A percentile compares a stretch with the other conserved stretches of the same genome.
phyloP scores from a whole-genome alignment of 1,284 basidiomycete species.

The Ganoderma leucocontextum region DNA sequence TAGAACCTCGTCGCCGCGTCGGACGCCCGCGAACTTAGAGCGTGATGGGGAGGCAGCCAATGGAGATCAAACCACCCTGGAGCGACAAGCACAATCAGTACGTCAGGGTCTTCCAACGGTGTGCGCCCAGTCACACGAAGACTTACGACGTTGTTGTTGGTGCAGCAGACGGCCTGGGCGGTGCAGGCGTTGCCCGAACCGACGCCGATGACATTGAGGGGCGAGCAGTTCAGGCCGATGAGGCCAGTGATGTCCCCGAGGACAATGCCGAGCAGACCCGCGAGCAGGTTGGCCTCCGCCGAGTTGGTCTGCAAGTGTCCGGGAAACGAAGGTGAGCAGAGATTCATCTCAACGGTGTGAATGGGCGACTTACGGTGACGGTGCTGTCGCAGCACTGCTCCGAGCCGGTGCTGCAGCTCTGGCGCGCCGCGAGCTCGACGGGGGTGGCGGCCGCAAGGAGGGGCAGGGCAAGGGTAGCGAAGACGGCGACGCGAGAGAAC shows the following conservation, averaged over 20 bases:
- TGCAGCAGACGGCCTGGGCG: slow-evolving; percentile 27
- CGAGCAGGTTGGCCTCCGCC: slow-evolving; percentile 17
- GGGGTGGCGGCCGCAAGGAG: slow-evolving; percentile 42
- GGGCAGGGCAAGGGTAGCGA: slow-evolving; percentile 33
- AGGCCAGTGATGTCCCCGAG: slow-evolving; percentile 18
- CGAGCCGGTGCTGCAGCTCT: slow-evolving; percentile 30
- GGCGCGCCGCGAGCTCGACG: slow-evolving; percentile 29
- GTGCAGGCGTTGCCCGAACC: slow-evolving; percentile 24
- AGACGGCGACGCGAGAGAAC: slow-evolving; percentile 23
- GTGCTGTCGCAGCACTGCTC: slow-evolving; percentile 30
- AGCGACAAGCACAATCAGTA: neutral
- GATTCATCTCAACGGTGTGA: too few relatives aligned
- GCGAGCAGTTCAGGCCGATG: slow-evolving; percentile 27
- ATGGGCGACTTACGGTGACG: slow-evolving; percentile 12
- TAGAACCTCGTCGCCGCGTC: neutral
- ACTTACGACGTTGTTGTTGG: slow-evolving; percentile 28
- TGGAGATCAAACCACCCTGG: slow-evolving; percentile 23
- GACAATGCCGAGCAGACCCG: slow-evolving; percentile 27
- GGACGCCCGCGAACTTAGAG: slow-evolving; percentile 5
- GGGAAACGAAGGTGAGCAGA: neutral
- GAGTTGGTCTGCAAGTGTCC: slow-evolving; percentile 18
- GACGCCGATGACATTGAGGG: slow-evolving; percentile 26
- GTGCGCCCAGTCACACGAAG: neutral
- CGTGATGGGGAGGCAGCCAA: slow-evolving; percentile 22
- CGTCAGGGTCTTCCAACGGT: neutral